These are phyloP conservation scores for Xerocomus amazonicus DNA, from an alignment of 1,284 basidiomycete species.

Conservation along the genomic window DNA sequence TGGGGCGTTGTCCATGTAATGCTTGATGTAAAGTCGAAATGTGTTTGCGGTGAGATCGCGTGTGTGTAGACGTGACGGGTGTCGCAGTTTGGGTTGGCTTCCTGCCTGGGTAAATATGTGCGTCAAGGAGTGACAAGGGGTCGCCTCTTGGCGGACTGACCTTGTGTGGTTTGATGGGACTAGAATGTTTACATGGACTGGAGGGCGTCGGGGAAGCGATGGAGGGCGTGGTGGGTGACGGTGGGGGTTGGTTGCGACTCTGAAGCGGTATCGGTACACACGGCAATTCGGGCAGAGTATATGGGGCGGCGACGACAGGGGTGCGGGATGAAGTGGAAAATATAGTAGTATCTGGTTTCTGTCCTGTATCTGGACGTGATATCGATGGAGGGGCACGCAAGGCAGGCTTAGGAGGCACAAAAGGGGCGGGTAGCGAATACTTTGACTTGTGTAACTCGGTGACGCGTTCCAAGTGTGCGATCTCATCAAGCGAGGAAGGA, in stretches of 20 bases:
- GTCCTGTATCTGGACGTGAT: not conserved
- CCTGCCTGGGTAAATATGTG: slow-evolving; percentile 1
- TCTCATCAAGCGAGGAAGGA: slow-evolving; percentile 53
- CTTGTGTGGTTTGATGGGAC: slow-evolving; percentile 12
- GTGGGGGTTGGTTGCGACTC: slow-evolving; percentile 4
- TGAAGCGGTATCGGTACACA: slow-evolving; percentile 6
- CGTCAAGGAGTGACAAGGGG: not conserved
- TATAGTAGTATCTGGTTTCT: slow-evolving; percentile 1
- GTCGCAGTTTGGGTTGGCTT: slow-evolving; percentile 48
- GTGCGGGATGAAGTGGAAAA: slow-evolving; percentile 5
- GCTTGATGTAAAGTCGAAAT: slow-evolving; percentile 70
- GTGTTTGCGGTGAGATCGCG: slow-evolving; percentile 63
- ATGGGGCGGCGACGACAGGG: not conserved
- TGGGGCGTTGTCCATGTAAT: slow-evolving; percentile 62
- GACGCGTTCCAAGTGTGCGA: slow-evolving; percentile 54
- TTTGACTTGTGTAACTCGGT: slow-evolving; percentile 48
- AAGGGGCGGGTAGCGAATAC: slow-evolving; percentile 48
- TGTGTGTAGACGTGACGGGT: slow-evolving; percentile 62
- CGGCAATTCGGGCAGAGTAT: slow-evolving; percentile 18
- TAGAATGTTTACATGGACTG: slow-evolving; percentile 26
- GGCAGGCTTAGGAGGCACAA: slow-evolving; percentile 29
- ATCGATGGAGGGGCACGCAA: slow-evolving; percentile 4
- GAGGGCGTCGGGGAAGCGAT: slow-evolving; percentile 30
- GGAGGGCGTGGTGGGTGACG: slow-evolving; percentile 21
- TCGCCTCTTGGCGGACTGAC: slow-evolving; percentile 9